A percentile compares a stretch with the other conserved stretches of the same genome.
Conservation (phyloP, 768 basidiomycete species). For the Russula sp. region DNA sequence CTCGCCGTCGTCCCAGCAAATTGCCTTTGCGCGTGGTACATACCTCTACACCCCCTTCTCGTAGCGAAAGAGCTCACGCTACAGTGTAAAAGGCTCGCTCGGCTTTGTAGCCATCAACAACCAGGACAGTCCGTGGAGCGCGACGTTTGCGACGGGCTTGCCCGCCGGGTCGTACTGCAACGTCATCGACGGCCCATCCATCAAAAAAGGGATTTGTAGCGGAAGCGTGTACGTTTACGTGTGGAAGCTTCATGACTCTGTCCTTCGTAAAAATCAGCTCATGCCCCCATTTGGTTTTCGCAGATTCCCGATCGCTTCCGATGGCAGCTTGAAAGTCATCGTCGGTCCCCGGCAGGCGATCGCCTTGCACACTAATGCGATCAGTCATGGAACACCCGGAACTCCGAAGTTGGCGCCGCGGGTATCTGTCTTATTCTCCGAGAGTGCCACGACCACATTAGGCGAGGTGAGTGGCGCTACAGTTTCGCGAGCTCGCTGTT, state of each 20-base stretch:
- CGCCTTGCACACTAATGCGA: slow-evolving; percentile 22
- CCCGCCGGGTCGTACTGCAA: slow-evolving; percentile 58
- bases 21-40: slow-evolving; percentile 59
- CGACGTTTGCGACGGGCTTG: slow-evolving; percentile 50
- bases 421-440: slow-evolving; percentile 32
- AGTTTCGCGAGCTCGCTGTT: no score
- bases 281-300: background rate
- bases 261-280: no score
- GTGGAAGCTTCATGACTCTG: no score
- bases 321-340: slow-evolving; percentile 23
- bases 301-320: slow-evolving; percentile 18
- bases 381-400: background rate
- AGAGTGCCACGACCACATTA: slow-evolving; percentile 47
- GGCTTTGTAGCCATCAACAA: slow-evolving; percentile 69
- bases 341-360: slow-evolving; percentile 25
- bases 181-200: slow-evolving; percentile 43
- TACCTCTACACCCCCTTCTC: background rate
- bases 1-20: slow-evolving; percentile 48
- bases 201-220: slow-evolving; percentile 37
- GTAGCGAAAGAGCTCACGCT: background rate
- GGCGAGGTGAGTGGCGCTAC: slow-evolving; percentile 53
- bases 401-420: background rate
- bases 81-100: slow-evolving; percentile 33
- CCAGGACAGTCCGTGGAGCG: slow-evolving; percentile 45
- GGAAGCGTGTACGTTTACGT: slow-evolving; percentile 41